phyloP scores from a whole-genome alignment of 805 yeast species.

The Metschnikowia anglica region DNA sequence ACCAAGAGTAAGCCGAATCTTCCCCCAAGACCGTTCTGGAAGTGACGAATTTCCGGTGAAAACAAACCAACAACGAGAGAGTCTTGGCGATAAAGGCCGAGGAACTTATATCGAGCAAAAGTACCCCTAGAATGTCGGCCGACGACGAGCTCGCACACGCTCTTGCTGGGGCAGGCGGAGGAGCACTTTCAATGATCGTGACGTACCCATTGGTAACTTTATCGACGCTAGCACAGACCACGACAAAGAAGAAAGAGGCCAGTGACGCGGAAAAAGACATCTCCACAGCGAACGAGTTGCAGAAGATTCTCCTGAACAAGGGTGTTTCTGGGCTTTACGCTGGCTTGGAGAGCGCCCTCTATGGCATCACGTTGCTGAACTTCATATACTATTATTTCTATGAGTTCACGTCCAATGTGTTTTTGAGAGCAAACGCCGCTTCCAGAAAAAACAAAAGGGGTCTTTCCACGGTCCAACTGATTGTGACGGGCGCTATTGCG shows the following conservation, averaged over 20 bases:
- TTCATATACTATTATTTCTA: conserved; percentile 89
- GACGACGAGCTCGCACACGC: conserved; percentile 70
- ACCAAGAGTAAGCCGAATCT: no score
- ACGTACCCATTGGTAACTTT: conserved; percentile 89
- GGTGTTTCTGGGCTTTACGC: conserved; percentile 73
- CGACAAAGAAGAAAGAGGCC: conserved; percentile 26
- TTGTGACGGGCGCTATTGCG: conserved; percentile 78
- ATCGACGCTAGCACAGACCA: conserved; percentile 87
- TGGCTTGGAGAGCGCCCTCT: conserved; percentile 84
- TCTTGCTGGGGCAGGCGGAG: conserved; percentile 93
- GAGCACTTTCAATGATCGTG: conserved; percentile 79
- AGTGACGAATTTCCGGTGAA: no score
- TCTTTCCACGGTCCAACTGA: conserved; percentile 62
- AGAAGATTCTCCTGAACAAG: conserved; percentile 47
- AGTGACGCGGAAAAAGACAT: conserved; percentile 16
- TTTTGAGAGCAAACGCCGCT: conserved; percentile 37
- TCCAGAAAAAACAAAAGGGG: conserved; percentile 34
- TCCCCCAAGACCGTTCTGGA: no score
- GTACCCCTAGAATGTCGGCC: conserved; percentile 15
- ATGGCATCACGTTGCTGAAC: conserved; percentile 84
- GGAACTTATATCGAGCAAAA: no score
- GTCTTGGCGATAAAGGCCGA: no score
- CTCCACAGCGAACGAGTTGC: conserved; percentile 28
- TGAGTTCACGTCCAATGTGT: conserved; percentile 59
- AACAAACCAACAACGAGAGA: not conserved